Conservation (phyloP, 179 eudicot genomes). For the Camellia oleifera region DNA sequence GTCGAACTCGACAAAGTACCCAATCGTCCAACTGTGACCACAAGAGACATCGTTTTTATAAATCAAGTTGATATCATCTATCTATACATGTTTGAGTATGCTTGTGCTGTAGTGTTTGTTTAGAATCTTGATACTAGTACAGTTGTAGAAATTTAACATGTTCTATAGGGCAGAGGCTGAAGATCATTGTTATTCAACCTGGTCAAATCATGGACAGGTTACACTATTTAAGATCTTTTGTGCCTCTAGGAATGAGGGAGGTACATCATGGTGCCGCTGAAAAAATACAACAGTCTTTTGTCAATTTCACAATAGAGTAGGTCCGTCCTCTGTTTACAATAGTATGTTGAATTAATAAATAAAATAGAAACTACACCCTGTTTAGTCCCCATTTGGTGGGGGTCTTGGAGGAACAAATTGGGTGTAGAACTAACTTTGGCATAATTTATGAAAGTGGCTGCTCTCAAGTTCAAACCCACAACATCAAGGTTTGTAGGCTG, state of each 20-base stretch:
- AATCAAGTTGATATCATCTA: background rate
- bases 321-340: background rate
- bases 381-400: too few relatives aligned
- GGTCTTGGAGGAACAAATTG: too few relatives aligned
- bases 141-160: background rate
- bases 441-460: too few relatives aligned
- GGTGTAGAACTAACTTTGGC: too few relatives aligned
- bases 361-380: too few relatives aligned
- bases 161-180: background rate
- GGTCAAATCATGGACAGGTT: background rate
- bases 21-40: conserved; percentile 39
- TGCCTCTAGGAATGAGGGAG: background rate
- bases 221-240: background rate
- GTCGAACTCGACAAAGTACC: conserved; percentile 37
- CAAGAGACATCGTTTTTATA: background rate
- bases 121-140: background rate
- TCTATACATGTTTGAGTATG: background rate
- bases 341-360: background rate
- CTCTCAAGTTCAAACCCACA: too few relatives aligned
- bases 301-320: background rate
- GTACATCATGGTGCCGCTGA: background rate
- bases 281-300: background rate
- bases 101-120: background rate
- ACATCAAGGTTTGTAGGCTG: too few relatives aligned
- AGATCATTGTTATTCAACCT: background rate